Percentiles rank a stretch among this genome's conserved stretches.
Conservation (phyloP, 352 stramenopile species). For the Hyaloperonospora arabidopsidis region DNA sequence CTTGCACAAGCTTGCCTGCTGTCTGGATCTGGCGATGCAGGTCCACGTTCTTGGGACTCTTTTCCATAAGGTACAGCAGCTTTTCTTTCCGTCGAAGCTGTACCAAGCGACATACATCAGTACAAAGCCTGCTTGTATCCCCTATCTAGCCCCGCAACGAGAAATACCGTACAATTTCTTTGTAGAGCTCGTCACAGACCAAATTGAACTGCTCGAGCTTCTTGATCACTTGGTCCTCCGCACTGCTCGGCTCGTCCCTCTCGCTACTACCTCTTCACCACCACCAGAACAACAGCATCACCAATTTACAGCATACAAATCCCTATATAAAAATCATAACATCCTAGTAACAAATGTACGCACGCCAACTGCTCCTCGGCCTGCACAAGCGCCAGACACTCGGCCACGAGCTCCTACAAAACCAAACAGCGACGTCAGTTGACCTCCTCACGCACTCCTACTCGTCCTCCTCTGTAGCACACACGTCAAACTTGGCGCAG, state of each 20-base stretch:
- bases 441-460: background rate
- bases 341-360: constrained; percentile 8
- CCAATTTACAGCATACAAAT: background rate
- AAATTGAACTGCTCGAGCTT: constrained; percentile 86
- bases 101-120: constrained; percentile 9
- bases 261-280: constrained; percentile 23
- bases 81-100: constrained; percentile 79
- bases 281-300: background rate
- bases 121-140: too few relatives aligned
- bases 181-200: constrained; percentile 83
- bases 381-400: constrained; percentile 72
- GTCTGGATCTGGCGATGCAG: constrained; percentile 83
- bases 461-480: constrained; percentile 4
- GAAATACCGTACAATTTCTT: constrained; percentile 61
- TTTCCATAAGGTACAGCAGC: constrained; percentile 79
- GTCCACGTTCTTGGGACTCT: constrained; percentile 75
- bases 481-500: constrained; percentile 75
- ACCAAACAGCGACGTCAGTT: constrained; percentile 14
- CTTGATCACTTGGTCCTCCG: constrained; percentile 76
- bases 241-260: constrained; percentile 23
- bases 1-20: constrained; percentile 71
- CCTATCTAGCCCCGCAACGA: background rate
- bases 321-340: background rate
- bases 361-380: constrained; percentile 66
- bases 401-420: constrained; percentile 55